These are phyloP conservation scores for Plasmodium gaboni DNA, from an alignment of 169 alveolate genomes.

Conservation along the genomic window DNA sequence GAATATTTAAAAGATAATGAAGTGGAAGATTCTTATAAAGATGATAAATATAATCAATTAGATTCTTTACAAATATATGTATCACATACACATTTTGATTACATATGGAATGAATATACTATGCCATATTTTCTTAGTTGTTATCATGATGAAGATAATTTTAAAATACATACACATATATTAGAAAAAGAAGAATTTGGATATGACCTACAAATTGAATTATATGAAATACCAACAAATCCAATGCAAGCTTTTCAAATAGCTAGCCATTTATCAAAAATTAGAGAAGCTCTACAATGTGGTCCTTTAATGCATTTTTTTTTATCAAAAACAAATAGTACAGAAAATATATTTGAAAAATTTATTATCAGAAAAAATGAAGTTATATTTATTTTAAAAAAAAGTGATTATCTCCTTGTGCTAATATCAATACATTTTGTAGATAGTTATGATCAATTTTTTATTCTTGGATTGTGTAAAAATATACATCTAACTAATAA, in stretches of 20 bases:
- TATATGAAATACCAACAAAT: conserved; percentile 59
- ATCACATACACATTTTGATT: conserved; percentile 39
- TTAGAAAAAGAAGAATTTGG: conserved; percentile 72
- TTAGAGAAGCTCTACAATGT: conserved; percentile 72
- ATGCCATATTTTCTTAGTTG: conserved; percentile 68
- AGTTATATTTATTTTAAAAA: conserved; percentile 43
- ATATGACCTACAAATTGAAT: conserved; percentile 64
- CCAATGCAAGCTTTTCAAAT: conserved; percentile 24
- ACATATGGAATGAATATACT: conserved; percentile 64
- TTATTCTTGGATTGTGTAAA: conserved; percentile 62
- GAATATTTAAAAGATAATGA: conserved; percentile 46
- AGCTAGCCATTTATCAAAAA: conserved; percentile 67
- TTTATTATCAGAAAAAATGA: conserved; percentile 62
- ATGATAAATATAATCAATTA: conserved; percentile 45
- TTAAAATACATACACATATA: conserved; percentile 63
- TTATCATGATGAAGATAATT: conserved; percentile 54
- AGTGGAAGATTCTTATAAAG: conserved; percentile 48
- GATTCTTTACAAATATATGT: conserved; percentile 72
- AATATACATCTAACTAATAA: conserved; percentile 46
- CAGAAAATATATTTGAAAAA: conserved; percentile 61
- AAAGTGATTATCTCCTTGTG: conserved; percentile 23
- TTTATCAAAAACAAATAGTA: conserved; percentile 31
- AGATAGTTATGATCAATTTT: conserved; percentile 38
- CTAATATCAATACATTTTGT: conserved; percentile 53
- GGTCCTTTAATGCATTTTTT: conserved; percentile 71